Conservation (phyloP, 148 eudicot genomes). For the Fagopyrum homotropicum region DNA sequence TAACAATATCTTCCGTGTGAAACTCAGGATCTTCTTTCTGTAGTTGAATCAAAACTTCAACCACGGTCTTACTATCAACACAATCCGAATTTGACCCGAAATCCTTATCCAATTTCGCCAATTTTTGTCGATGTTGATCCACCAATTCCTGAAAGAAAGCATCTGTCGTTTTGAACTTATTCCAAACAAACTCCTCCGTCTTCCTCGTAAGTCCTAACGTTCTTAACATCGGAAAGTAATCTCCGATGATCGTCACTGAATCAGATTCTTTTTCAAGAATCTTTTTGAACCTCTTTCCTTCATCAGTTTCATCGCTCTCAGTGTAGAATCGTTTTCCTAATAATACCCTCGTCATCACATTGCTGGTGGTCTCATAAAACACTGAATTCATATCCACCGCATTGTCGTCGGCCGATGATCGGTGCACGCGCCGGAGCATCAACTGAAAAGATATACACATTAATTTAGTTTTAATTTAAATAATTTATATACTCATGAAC, state of each 20-base stretch:
- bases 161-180: slow-evolving; percentile 21
- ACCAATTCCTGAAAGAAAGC: slow-evolving; percentile 39
- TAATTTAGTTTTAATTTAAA: too few relatives aligned
- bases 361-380: slow-evolving; percentile 25
- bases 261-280: slow-evolving; percentile 9
- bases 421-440: slow-evolving; percentile 7
- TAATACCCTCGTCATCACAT: slow-evolving; percentile 40
- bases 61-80: slow-evolving; percentile 24
- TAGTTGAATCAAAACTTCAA: slow-evolving; percentile 33
- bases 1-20: slow-evolving; percentile 40
- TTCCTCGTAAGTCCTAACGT: slow-evolving; percentile 17
- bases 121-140: slow-evolving; percentile 22
- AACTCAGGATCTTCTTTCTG: slow-evolving; percentile 37
- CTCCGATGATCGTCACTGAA: slow-evolving; percentile 18
- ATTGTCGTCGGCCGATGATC: neutral
- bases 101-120: neutral
- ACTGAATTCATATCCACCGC: slow-evolving; percentile 28
- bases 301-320: slow-evolving; percentile 14
- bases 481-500: too few relatives aligned
- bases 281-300: slow-evolving; percentile 18
- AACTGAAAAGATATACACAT: neutral
- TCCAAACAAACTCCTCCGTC: slow-evolving; percentile 13
- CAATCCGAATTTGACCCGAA: neutral
- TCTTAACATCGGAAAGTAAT: slow-evolving; percentile 28
- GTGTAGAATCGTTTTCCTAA: slow-evolving; percentile 30